Base-by-base conservation (phyloP, 306 rosid species). In the Quercus bicolor region DNA sequence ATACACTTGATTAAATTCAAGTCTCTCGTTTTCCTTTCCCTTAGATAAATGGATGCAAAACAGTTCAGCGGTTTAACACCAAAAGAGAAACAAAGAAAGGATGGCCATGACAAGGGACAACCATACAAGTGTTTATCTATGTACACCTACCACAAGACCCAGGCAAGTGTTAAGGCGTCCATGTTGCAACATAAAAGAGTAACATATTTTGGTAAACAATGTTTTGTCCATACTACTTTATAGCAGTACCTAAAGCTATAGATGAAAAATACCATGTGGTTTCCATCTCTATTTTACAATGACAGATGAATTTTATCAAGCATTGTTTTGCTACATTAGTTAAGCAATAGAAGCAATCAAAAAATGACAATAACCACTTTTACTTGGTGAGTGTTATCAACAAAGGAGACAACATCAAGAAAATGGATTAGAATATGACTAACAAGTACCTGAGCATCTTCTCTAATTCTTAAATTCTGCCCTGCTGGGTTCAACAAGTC, bases 401-500 rank as follows among this genome's bases (percentile, higher is more conserved):
- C 21, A 73, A 59, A 65, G 56, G 75, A 76, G 76, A 51, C 61
- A 73, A 24, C 21, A 73, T 59, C 75, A 18, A 68, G 20, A 81
- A 73, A 57, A 77, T 68, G 76, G 82, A 77, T 69, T 51, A 61
- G 59, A 81, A 55, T 84, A 61, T 34, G 61, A 48, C 62, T 60
- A 23, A 62, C 52, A 14, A 74, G 77, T 81, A 96, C 99, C 99
- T 96, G 99, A 51, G 97, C 87, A 75, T 96, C 99, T 88, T 96
- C 99, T 89, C 99, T 88, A 89, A 96, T 85, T 90, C 94, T 89
- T 84, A 96, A 81, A 90, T 96, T 96, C 81, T 96, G 99, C 78
- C 99, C 99, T 52, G 98, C 94, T 81, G 98, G 99, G 84, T 96
- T 91, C 84, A 96, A 79, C 70, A 96, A 88, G 89, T 96, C 99